These are phyloP conservation scores for Syncephalastrum sp. DNA, from an alignment of 371 early-diverging fungal genomes.

Conservation along the genomic window DNA sequence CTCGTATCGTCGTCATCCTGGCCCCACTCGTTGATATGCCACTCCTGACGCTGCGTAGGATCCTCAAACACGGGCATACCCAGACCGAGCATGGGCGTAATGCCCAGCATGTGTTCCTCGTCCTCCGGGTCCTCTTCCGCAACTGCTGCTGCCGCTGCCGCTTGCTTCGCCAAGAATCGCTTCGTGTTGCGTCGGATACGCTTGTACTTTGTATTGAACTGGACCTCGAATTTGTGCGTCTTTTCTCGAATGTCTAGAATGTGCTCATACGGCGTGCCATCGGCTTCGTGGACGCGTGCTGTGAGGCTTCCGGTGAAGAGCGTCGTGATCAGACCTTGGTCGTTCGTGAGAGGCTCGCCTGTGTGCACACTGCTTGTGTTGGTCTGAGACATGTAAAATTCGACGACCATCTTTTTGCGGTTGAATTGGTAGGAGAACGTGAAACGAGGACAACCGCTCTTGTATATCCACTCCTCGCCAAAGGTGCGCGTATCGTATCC, in stretches of 20 bases:
- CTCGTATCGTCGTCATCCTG: constrained; percentile 73
- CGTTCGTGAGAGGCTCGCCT: neutral
- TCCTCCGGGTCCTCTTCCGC: constrained; percentile 63
- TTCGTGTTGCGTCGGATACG: constrained; percentile 87
- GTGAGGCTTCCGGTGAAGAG: constrained; percentile 82
- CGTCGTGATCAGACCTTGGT: constrained; percentile 25
- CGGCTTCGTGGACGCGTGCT: constrained; percentile 91
- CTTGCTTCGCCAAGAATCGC: constrained; percentile 76
- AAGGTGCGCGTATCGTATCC: constrained; percentile 79
- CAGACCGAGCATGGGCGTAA: constrained; percentile 56
- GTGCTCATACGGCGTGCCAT: constrained; percentile 92
- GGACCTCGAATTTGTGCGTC: constrained; percentile 81
- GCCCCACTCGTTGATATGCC: constrained; percentile 82
- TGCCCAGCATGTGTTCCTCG: constrained; percentile 44
- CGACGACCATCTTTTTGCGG: constrained; percentile 92
- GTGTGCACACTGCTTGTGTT: constrained; percentile 59
- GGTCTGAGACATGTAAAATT: constrained; percentile 83
- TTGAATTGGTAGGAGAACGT: constrained; percentile 79
- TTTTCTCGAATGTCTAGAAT: constrained; percentile 80
- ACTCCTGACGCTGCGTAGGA: constrained; percentile 66
- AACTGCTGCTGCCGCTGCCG: constrained; percentile 77
- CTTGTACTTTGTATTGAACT: constrained; percentile 96
- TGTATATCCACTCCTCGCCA: constrained; percentile 94
- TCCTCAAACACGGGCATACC: constrained; percentile 76
- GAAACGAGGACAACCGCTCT: constrained; percentile 83